Evolutionary conservation across 257 asterid species (phyloP).

Genomic region (Jaltomata sinuosa): DNA sequence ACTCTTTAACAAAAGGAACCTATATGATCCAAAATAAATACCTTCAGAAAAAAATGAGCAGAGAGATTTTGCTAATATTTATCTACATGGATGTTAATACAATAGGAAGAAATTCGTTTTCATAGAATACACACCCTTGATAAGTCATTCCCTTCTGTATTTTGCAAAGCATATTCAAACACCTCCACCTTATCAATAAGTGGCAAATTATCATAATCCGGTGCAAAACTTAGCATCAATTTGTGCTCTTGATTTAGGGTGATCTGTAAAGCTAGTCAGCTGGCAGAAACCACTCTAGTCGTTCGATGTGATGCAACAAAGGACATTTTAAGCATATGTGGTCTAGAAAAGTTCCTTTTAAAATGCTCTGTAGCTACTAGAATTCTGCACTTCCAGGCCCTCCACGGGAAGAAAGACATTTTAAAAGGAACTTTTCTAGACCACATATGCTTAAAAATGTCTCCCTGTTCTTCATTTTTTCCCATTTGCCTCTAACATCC

Average conservation of each 20-base stretch:
- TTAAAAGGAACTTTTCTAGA: too few species aligned
- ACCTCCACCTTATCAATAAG: slow-evolving; percentile 95
- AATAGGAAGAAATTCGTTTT: not conserved
- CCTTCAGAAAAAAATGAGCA: slow-evolving; percentile 5
- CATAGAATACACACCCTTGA: slow-evolving; percentile 53
- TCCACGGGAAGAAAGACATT: too few species aligned
- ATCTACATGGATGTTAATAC: too few species aligned
- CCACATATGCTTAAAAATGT: too few species aligned
- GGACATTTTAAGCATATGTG: too few species aligned
- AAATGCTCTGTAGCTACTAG: too few species aligned
- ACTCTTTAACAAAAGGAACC: slow-evolving; percentile 99
- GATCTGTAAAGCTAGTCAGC: slow-evolving; percentile 69
- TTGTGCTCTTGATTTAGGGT: slow-evolving; percentile 96
- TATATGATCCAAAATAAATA: slow-evolving; percentile 13
- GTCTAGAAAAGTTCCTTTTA: too few species aligned
- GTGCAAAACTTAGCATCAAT: slow-evolving; percentile 93
- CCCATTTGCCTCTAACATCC: too few species aligned
- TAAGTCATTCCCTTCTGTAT: slow-evolving; percentile 96
- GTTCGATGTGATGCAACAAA: too few species aligned
- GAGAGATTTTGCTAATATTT: slow-evolving; percentile 4
- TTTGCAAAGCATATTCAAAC: slow-evolving; percentile 87
- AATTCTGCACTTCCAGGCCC: too few species aligned
- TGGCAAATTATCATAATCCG: slow-evolving; percentile 93
- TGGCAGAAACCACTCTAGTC: too few species aligned
- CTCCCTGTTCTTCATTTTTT: too few species aligned